Conservation (phyloP, 2,329 filamentous ascomycete genomes). For the Madurella fahalii region DNA sequence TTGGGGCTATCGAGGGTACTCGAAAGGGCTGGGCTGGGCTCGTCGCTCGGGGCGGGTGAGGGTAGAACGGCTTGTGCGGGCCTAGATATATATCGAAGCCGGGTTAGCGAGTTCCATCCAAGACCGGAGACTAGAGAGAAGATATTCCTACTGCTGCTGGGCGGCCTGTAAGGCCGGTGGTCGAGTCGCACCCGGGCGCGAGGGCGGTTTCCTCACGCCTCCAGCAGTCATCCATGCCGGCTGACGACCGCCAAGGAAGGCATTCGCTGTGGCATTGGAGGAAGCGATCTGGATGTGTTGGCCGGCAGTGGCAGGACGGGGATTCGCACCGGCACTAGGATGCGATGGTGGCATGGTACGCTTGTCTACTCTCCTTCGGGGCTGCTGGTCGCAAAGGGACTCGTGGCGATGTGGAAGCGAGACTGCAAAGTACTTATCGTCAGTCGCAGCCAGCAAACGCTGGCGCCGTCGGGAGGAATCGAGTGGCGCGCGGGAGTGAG, state of each 20-base stretch:
- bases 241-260: constrained; percentile 28
- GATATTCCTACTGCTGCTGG: constrained; percentile 12
- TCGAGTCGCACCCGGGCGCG: constrained; percentile 11
- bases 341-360: constrained; percentile 18
- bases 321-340: constrained; percentile 5
- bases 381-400: constrained; percentile 13
- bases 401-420: neutral
- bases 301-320: constrained; percentile 2
- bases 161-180: constrained; percentile 2
- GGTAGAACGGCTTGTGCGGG: constrained; percentile 42
- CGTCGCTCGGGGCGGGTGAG: constrained; percentile 61
- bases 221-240: constrained; percentile 30
- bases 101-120: constrained; percentile 4
- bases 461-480: neutral
- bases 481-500: neutral
- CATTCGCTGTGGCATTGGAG: constrained; percentile 31
- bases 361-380: constrained; percentile 11
- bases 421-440: constrained; percentile 7
- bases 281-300: constrained; percentile 23
- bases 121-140: neutral
- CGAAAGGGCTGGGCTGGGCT: constrained; percentile 46
- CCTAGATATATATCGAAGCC: neutral
- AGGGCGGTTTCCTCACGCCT: constrained; percentile 12
- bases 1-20: constrained; percentile 35
- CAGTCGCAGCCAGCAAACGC: neutral